A percentile compares a stretch with the other conserved stretches of the same genome.
Conservation (phyloP, 2,329 filamentous ascomycete genomes). For the Stemphylium beticola region DNA sequence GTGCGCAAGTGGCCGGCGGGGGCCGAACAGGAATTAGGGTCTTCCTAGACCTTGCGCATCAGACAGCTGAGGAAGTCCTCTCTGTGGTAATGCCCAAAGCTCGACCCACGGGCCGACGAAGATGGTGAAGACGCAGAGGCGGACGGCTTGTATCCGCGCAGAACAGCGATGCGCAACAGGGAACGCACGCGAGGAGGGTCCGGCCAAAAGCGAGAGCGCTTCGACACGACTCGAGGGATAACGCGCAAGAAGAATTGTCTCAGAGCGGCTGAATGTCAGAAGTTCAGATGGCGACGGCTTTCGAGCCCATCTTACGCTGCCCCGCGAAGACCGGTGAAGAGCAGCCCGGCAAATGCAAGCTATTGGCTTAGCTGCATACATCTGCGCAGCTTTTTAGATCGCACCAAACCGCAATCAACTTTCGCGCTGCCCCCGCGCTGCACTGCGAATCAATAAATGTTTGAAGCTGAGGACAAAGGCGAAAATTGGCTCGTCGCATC, state of each 20-base stretch:
- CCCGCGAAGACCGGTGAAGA: constrained; percentile 48
- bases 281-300: constrained; percentile 33
- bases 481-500: constrained; percentile 14
- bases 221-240: constrained; percentile 39
- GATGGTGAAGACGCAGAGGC: constrained; percentile 27
- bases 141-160: constrained; percentile 28
- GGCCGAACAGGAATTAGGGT: constrained; percentile 27
- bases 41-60: constrained; percentile 32
- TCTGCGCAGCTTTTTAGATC: constrained; percentile 39
- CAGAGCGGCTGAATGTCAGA: constrained; percentile 36
- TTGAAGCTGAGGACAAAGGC: constrained; percentile 18
- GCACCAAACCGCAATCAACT: constrained; percentile 38
- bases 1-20: constrained; percentile 28
- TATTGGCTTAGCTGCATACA: constrained; percentile 44
- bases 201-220: constrained; percentile 32
- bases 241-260: constrained; percentile 38
- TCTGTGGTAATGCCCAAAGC: constrained; percentile 28
- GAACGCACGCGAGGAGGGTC: constrained; percentile 26
- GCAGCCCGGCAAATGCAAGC: constrained; percentile 32
- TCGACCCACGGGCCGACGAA: constrained; percentile 29
- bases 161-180: constrained; percentile 27
- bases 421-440: constrained; percentile 16
- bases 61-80: constrained; percentile 37
- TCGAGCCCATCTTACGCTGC: constrained; percentile 38
- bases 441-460: constrained; percentile 28